Base-by-base conservation (phyloP, 768 basidiomycete genomes). In the Pleurotus ostreatus region DNA sequence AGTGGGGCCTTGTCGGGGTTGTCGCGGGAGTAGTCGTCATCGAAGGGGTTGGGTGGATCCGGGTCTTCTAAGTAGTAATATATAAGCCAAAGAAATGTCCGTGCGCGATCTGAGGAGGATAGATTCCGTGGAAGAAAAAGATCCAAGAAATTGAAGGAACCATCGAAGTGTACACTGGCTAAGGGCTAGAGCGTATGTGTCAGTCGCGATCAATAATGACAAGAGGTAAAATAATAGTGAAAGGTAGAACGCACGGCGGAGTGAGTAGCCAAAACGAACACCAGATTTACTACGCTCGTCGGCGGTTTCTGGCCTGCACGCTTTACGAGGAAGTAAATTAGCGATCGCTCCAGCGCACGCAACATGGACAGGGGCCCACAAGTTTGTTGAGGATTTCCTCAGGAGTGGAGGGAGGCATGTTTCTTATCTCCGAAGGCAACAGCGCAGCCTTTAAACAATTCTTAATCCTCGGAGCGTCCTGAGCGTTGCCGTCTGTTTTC, bases 401-500 rank as follows among this genome's bases (percentile, higher is more conserved):
- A 3, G 85, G 84, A 3, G 79, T 81, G 41, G 78, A 73, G 7
- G 86, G 81, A 1, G 70, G 68, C 43, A 69, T 65, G 49, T 69
- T 72, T 12, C 71, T 68, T 55, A 80, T 74, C 55, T 78, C 77
- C 11, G 73, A 71, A 20, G 83, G 75, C 46, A 81, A 66, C 43
- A 76, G 55, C 54, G 82, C 80, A 4, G 80, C 78, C 64, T 89
- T 90, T 46, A 91, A 74, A 44, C 85, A 82, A 56, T 83, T 82
- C 68, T 91, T 91, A 63, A 92, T 86, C 44, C 90, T 78, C 13
- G 89, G 88, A 1, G 87, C 87, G 63, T 91, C 89, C 62, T 88
- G 87, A 39, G 91, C 72, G 64, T 89, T 88, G 20, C 82, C 84
- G 59, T 79, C 75, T 2, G 86, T 83, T 57, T 80, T 79, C 61